phyloP scores from a whole-genome alignment of 139 green algal genomes.

The Mesotaenium endlicherianum region DNA sequence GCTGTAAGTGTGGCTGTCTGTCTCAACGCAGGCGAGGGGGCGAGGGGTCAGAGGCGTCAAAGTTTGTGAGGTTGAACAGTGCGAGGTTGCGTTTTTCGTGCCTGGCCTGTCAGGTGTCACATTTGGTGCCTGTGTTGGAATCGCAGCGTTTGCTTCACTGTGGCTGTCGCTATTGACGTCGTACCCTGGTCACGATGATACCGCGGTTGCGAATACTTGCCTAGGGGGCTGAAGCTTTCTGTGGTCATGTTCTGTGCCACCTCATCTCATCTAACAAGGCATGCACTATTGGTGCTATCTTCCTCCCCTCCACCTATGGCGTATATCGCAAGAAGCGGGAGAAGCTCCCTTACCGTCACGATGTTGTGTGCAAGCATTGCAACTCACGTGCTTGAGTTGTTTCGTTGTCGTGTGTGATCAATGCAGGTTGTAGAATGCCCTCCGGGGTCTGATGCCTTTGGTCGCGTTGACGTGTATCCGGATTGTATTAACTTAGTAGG shows the following conservation, averaged over 20 bases:
- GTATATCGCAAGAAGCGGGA: not conserved
- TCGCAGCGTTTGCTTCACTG: too few species aligned
- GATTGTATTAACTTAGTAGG: constrained; percentile 31
- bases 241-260: not conserved
- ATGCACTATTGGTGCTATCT: not conserved
- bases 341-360: not conserved
- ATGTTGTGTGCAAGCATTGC: not conserved
- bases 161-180: too few species aligned
- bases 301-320: not conserved
- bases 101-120: too few species aligned
- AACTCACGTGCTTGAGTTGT: not conserved
- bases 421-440: constrained; percentile 50
- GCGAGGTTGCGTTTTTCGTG: too few species aligned
- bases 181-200: too few species aligned
- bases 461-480: constrained; percentile 45
- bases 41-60: too few species aligned
- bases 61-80: too few species aligned
- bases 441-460: constrained; percentile 38
- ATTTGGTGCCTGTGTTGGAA: too few species aligned
- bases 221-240: too few species aligned
- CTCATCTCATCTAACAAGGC: not conserved
- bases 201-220: too few species aligned
- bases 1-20: constrained; percentile 16
- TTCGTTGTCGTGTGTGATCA: not conserved
- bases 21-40: too few species aligned